A percentile compares a stretch with the other conserved stretches of the same genome.
Evolutionary conservation across 352 stramenopile genomes (phyloP).

Genomic region (Pythium scleroteichum): DNA sequence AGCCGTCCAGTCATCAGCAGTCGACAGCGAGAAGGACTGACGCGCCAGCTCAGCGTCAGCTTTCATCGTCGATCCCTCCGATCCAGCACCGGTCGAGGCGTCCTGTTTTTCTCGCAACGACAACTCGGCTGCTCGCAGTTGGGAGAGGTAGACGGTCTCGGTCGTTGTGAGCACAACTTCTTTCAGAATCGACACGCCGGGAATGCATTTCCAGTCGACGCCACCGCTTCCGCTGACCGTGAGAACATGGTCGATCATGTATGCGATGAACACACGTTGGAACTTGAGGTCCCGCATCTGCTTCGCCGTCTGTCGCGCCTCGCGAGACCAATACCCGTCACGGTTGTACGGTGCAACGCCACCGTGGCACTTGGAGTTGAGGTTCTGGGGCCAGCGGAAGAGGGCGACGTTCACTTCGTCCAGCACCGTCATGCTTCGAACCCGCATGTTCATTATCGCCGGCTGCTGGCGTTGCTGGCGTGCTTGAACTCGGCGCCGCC

Average conservation of each 20-base stretch:
- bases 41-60: constrained; percentile 26
- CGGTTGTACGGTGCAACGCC: constrained; percentile 42
- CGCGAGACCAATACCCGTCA: constrained; percentile 48
- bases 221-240: constrained; percentile 32
- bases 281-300: constrained; percentile 15
- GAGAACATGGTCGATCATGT: constrained; percentile 62
- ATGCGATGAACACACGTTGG: constrained; percentile 38
- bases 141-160: constrained; percentile 39
- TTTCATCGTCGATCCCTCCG: constrained; percentile 27
- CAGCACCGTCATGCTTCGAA: constrained; percentile 37
- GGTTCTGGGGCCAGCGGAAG: constrained; percentile 55
- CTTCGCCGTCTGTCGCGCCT: constrained; percentile 35
- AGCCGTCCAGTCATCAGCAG: constrained; percentile 30
- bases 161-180: constrained; percentile 43
- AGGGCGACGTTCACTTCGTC: constrained; percentile 52
- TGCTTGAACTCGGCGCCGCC: not conserved
- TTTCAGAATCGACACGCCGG: constrained; percentile 49
- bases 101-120: constrained; percentile 36
- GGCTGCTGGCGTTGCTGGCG: constrained; percentile 15
- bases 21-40: constrained; percentile 43
- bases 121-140: constrained; percentile 45
- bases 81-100: not conserved
- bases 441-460: not conserved
- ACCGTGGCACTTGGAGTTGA: constrained; percentile 55
- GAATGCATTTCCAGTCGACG: constrained; percentile 70